These are phyloP conservation scores for Lodderomyces oxycetoniae DNA, from an alignment of 1,139 yeast genomes.

Conservation along the genomic window DNA sequence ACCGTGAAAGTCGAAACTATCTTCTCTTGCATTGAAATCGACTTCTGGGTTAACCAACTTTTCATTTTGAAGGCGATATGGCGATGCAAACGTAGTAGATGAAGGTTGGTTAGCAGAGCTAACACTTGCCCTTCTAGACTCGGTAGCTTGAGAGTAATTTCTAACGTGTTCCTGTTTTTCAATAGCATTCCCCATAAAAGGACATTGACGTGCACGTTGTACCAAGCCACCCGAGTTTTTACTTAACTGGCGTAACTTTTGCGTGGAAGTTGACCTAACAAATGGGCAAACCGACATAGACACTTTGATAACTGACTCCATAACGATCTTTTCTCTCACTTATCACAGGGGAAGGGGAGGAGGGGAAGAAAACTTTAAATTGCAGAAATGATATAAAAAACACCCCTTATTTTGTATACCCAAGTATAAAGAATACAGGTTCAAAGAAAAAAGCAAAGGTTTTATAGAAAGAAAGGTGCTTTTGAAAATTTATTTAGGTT, in stretches of 20 bases:
- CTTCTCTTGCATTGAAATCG: conserved; percentile 37
- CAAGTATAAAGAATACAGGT: too few relatives aligned
- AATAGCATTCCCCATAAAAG: conserved; percentile 82
- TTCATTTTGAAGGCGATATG: conserved; percentile 30
- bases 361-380: too few relatives aligned
- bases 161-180: conserved; percentile 30
- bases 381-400: too few relatives aligned
- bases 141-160: conserved; percentile 54
- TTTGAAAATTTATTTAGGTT: too few relatives aligned
- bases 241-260: conserved; percentile 53
- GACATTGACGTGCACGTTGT: conserved; percentile 70
- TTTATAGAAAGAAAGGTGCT: too few relatives aligned
- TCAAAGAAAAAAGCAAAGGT: too few relatives aligned
- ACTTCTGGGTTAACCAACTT: conserved; percentile 27
- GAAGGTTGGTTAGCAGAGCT: conserved; percentile 15
- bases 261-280: conserved; percentile 63
- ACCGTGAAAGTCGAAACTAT: conserved; percentile 60
- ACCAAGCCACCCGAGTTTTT: conserved; percentile 45
- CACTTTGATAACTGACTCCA: conserved; percentile 79
- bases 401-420: too few relatives aligned
- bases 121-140: conserved; percentile 49
- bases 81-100: conserved; percentile 19
- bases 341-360: neutral
- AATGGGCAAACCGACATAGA: conserved; percentile 85
- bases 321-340: conserved; percentile 17